Base-by-base conservation (phyloP, 2,329 filamentous ascomycete species). In the Nemania serpens region DNA sequence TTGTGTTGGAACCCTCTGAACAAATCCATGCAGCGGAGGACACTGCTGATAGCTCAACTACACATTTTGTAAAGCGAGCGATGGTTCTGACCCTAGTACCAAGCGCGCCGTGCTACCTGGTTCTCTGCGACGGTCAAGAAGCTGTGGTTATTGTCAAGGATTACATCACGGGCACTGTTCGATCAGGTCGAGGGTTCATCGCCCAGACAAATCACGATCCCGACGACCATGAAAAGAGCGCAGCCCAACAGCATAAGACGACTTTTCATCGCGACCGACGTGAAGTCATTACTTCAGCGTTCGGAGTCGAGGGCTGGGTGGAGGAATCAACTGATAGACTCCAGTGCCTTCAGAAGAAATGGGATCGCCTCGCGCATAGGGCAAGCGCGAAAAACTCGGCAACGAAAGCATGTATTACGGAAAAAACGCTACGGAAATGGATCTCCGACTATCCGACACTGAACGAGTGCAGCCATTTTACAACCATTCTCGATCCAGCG, bases 391-490 rank as follows among this genome's bases (percentile, higher is more conserved):
- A 62, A 36, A 66, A 59, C 5, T 39, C 12, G 9, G n/a, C 10
- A 52, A 47, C 65, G 68, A 37, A 67, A 11, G 64, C 71, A 18
- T 67, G 62, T 45, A 68, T 77, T 50, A 60, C 66, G 70, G 46
- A 73, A 61, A 33, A 71, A 67, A 61, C 70, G 33, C 67, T 86
- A 2, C 72, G 77, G 2, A 66, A 72, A 11, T 84, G 84, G 84
- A 73, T 86, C 9, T 74, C 75, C 20, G 74, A 73, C 13, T 82
- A 79, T 61, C 85, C 85, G 0, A 81, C 82, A 3, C 79, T 79
- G 15, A 88, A 87, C 66, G 81, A 85, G 57, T 76, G 75, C 37
- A 87, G 84, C 2, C 84, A 88, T 71, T 88, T 82, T 71, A 79
- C 80, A 3, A 78, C 79, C 18, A 73, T 88, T 29, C 80, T 88